Evolutionary conservation across 2,329 filamentous ascomycete genomes (phyloP).

Genomic region (Fusarium metavorans): DNA sequence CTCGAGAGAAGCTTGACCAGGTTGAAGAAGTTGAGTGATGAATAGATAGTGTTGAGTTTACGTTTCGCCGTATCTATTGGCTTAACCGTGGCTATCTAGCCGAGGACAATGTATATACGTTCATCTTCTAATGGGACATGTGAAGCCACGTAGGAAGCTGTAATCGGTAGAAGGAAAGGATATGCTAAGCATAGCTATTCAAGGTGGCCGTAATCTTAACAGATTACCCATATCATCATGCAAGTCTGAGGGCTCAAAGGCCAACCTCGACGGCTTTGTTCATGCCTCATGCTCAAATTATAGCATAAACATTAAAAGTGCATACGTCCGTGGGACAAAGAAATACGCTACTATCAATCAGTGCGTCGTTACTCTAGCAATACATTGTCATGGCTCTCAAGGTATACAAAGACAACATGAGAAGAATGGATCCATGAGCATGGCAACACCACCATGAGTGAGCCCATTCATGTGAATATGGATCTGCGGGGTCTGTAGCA

Average conservation of each 20-base stretch:
- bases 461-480: slow-evolving; percentile 5
- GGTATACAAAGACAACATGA: background rate
- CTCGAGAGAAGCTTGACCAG: slow-evolving; percentile 19
- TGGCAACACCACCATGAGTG: slow-evolving; percentile 1
- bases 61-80: slow-evolving; percentile 30
- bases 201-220: background rate
- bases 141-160: background rate
- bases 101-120: slow-evolving; percentile 25
- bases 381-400: slow-evolving; percentile 15
- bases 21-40: slow-evolving; percentile 9
- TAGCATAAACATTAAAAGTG: background rate
- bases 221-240: background rate
- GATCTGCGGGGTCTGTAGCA: slow-evolving; percentile 15
- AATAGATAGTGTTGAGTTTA: background rate
- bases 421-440: background rate
- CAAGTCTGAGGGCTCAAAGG: background rate
- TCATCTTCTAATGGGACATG: slow-evolving; percentile 13
- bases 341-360: slow-evolving; percentile 4
- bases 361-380: background rate
- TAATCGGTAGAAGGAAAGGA: background rate
- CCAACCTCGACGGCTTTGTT: background rate
- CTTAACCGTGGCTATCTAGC: slow-evolving; percentile 9
- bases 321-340: background rate
- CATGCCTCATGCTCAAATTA: background rate
- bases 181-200: background rate